Evolutionary conservation across 805 yeast species (phyloP).

Genomic region (Teunomyces barrocoloradensis): DNA sequence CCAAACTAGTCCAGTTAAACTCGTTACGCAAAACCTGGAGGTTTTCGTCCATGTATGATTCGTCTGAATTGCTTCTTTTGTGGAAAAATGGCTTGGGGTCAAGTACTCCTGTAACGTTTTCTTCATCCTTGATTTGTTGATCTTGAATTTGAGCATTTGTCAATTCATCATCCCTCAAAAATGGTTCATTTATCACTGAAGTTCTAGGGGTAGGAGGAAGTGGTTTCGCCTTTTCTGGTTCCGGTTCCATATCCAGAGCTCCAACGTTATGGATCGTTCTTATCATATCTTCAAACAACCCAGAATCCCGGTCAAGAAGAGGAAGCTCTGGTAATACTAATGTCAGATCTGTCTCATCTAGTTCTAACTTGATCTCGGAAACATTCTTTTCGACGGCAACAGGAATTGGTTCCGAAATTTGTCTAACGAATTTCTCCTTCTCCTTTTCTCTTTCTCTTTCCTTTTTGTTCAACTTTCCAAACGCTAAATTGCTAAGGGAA

Average conservation of each 20-base stretch:
- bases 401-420: neutral
- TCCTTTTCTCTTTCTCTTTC: neutral
- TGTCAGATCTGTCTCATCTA: neutral
- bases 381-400: neutral
- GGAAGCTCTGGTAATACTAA: neutral
- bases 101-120: constrained; percentile 7
- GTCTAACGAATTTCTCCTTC: neutral
- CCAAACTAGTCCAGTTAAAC: constrained; percentile 19
- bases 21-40: constrained; percentile 27
- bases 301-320: neutral
- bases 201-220: constrained; percentile 1
- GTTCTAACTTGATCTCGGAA: neutral
- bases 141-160: constrained; percentile 40
- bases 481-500: constrained; percentile 6
- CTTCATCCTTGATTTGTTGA: constrained; percentile 32
- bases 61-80: constrained; percentile 17
- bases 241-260: neutral
- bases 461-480: neutral
- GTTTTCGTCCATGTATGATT: constrained; percentile 31
- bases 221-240: neutral
- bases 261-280: constrained; percentile 1
- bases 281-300: constrained; percentile 1
- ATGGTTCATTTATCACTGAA: constrained; percentile 17
- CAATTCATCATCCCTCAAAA: constrained; percentile 42
- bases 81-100: neutral